phyloP scores from a whole-genome alignment of 148 eudicot genomes.

The Vaccinium darrowii region DNA sequence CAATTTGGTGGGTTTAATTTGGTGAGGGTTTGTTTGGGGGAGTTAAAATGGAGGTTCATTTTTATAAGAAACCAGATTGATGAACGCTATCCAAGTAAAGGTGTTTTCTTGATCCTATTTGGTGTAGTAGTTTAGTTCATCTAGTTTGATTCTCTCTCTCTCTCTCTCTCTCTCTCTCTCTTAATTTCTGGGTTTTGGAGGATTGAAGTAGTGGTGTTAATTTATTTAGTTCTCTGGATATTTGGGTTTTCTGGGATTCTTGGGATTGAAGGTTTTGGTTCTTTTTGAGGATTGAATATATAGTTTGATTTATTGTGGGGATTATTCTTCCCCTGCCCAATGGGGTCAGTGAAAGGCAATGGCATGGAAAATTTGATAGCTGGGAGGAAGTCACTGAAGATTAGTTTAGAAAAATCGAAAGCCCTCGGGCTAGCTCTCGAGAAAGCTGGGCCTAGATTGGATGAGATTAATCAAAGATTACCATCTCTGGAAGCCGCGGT shows the following conservation, averaged over 20 bases:
- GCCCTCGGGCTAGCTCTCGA: slow-evolving; percentile 14
- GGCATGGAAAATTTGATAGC: slow-evolving; percentile 17
- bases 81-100: neutral
- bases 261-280: neutral
- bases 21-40: neutral
- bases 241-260: neutral
- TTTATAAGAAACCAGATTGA: slow-evolving; percentile 20
- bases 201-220: neutral
- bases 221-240: neutral
- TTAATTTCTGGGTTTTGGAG: neutral
- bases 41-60: slow-evolving; percentile 15
- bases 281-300: neutral
- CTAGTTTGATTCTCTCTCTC: neutral
- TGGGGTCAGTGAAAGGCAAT: slow-evolving; percentile 4
- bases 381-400: slow-evolving; percentile 18
- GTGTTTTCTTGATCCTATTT: neutral
- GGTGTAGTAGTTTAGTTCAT: neutral
- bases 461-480: slow-evolving; percentile 27
- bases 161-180: neutral
- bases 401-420: slow-evolving; percentile 21
- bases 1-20: neutral
- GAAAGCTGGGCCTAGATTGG: slow-evolving; percentile 15
- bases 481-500: slow-evolving; percentile 24
- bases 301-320: neutral
- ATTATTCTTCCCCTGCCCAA: neutral